These are phyloP conservation scores for Gaillardinia entomophila DNA, from an alignment of 805 yeast species.

Conservation along the genomic window DNA sequence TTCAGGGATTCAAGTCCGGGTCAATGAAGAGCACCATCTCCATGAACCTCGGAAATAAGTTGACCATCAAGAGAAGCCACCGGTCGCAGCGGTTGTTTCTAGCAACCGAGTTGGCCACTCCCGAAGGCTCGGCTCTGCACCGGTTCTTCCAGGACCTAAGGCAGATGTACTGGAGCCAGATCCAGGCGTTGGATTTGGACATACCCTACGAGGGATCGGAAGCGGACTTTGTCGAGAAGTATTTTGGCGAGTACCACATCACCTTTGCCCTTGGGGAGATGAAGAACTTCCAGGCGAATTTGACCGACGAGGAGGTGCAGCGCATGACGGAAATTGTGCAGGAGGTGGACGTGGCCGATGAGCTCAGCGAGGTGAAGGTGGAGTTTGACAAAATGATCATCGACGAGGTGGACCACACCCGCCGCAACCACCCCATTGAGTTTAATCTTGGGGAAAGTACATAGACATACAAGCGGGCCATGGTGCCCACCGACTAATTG, in stretches of 20 bases:
- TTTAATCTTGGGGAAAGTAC: not conserved
- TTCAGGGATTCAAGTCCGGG: constrained; percentile 2
- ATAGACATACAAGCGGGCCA: no score
- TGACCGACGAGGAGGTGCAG: not conserved
- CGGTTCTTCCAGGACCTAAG: constrained; percentile 6
- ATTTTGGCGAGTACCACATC: constrained; percentile 6
- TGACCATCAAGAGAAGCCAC: constrained; percentile 1
- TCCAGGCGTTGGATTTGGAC: constrained; percentile 2
- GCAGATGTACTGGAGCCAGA: constrained; percentile 6
- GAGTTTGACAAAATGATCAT: constrained; percentile 1
- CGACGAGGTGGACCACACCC: not conserved
- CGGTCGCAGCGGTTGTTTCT: constrained; percentile 8
- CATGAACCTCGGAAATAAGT: constrained; percentile 1
- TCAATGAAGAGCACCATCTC: constrained; percentile 1
- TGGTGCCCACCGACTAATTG: no score
- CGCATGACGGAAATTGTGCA: not conserved
- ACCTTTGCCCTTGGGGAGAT: constrained; percentile 10
- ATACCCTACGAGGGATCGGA: constrained; percentile 3
- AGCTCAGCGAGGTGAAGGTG: constrained; percentile 1
- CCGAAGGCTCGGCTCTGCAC: constrained; percentile 1
- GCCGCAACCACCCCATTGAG: not conserved
- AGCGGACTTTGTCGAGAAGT: not conserved
- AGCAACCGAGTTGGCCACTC: constrained; percentile 5
- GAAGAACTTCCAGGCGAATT: constrained; percentile 1
- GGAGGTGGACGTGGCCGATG: constrained; percentile 1